Base-by-base conservation (phyloP, 108 stramenopile genomes). In the Ochromonas danica region DNA sequence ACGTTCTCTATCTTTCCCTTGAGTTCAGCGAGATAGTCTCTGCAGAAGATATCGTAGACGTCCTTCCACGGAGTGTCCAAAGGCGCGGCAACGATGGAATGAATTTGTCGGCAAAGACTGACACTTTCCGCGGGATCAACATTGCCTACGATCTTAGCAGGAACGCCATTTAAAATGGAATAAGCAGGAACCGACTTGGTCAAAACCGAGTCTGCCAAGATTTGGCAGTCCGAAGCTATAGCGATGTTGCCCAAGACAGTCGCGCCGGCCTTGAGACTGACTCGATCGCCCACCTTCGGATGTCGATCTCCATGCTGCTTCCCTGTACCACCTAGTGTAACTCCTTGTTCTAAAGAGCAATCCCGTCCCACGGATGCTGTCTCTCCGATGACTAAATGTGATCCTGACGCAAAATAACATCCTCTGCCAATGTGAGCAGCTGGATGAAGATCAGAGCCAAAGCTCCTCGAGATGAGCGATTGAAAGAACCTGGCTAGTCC, bases 371-470 rank as follows among this genome's bases (percentile, higher is more conserved):
- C 74, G 0, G 79, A 39, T 57, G 89, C 90, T 22, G 90, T 91
- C 45, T 87, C 89, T 27, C 90, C 90, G 36, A 91, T 70, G 28
- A 91, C 90, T n/a, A 90, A 61, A 0, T 88, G 88, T 2, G 87
- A 79, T 40, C 89, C 89, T 39, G 43, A 42, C 0, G 83, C 82
- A 70, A 84, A 33, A 94, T 71, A 1, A 92, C 90, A 10, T 90
- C 94, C 41, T 78, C 43, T 28, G 28, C 92, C 95, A 61, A 96
- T 90, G n/a, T 42, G 57, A 63, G 90, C 89, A 38, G 92, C 95
- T 0, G 95, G 95, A 85, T 96, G 95, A 71, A 96, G 93, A 82
- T 96, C 95, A 38, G 89, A 88, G 74, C 89, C 90, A 84, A 93
- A 94, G 10, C 82, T 79, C 79, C 91, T 89, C 0, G 89, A 91